Percentiles rank a stretch among this genome's conserved stretches.
phyloP scores from a whole-genome alignment of 2,329 filamentous ascomycete genomes.

The Ophiocordyceps camponoti-rufipedis region DNA sequence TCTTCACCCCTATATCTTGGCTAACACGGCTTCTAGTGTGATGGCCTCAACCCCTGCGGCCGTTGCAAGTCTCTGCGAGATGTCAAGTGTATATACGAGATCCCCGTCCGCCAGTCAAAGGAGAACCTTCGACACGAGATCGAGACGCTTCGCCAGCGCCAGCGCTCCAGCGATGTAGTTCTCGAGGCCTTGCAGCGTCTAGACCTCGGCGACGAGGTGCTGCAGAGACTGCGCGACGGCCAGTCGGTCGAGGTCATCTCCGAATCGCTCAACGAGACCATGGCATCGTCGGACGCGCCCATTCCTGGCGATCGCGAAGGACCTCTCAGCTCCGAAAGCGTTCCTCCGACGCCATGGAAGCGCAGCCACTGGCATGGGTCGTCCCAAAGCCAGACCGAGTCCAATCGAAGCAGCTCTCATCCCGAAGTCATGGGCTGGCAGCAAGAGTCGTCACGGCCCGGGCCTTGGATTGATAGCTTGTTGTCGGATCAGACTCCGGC shows the following conservation, averaged over 20 bases:
- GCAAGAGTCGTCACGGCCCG: conserved; percentile 26
- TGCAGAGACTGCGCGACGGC: conserved; percentile 32
- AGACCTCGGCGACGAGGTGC: conserved; percentile 33
- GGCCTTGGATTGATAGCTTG: conserved; percentile 29
- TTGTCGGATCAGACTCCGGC: conserved; percentile 14
- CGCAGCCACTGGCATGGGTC: conserved; percentile 31
- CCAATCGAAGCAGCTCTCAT: conserved; percentile 27
- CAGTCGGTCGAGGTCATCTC: conserved; percentile 36
- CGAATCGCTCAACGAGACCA: conserved; percentile 26
- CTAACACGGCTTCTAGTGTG: conserved; percentile 24
- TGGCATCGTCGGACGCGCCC: neutral
- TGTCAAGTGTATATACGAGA: conserved; percentile 40
- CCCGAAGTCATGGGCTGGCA: conserved; percentile 28
- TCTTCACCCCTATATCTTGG: neutral
- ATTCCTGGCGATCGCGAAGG: neutral
- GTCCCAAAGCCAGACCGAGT: conserved; percentile 24
- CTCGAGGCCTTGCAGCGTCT: conserved; percentile 33
- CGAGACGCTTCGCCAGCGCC: conserved; percentile 33
- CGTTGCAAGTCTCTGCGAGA: conserved; percentile 36
- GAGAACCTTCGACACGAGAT: conserved; percentile 42
- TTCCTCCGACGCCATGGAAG: conserved; percentile 15
- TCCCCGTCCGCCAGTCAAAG: conserved; percentile 45
- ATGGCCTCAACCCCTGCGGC: conserved; percentile 36
- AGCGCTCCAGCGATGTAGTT: conserved; percentile 35
- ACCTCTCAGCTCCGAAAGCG: neutral